Percentiles rank a stretch among this genome's conserved stretches.
These are phyloP conservation scores for Boletus huronensis DNA, from an alignment of 768 basidiomycete species.

Conservation along the genomic window DNA sequence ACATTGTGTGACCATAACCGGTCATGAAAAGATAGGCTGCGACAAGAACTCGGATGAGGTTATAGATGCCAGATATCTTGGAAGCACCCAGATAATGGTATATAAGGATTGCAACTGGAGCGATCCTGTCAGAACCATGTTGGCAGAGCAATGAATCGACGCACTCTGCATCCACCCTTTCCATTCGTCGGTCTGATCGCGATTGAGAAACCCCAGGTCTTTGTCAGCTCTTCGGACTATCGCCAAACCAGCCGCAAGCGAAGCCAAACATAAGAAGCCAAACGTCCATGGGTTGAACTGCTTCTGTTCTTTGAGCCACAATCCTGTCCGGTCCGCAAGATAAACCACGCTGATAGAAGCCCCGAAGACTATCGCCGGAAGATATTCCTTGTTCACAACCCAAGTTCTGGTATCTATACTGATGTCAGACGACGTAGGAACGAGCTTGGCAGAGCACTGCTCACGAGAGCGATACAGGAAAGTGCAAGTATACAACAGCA, in stretches of 20 bases:
- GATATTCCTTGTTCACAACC: conserved; percentile 14
- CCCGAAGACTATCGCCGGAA: conserved; percentile 60
- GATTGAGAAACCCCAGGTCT: conserved; percentile 84
- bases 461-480: conserved; percentile 37
- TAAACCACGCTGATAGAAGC: conserved; percentile 65
- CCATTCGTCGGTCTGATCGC: conserved; percentile 96
- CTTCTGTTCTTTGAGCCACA: conserved; percentile 91
- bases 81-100: conserved; percentile 93
- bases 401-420: conserved; percentile 18
- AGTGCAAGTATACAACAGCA: conserved; percentile 52
- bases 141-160: conserved; percentile 23
- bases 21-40: conserved; percentile 92
- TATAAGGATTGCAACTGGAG: conserved; percentile 78
- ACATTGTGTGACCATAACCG: conserved; percentile 86
- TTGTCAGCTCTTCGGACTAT: conserved; percentile 72
- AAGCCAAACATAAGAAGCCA: conserved; percentile 49
- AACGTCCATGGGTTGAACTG: conserved; percentile 72
- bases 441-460: neutral
- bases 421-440: conserved; percentile 16
- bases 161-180: conserved; percentile 97
- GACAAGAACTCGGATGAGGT: conserved; percentile 83
- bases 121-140: neutral
- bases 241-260: conserved; percentile 54
- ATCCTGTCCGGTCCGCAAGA: conserved; percentile 76
- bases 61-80: conserved; percentile 89